Evolutionary conservation across 1,139 yeast genomes (phyloP), one percentile per base, ranked within the genome.

Genomic region (Keqinozyma sinolaborantium): DNA sequence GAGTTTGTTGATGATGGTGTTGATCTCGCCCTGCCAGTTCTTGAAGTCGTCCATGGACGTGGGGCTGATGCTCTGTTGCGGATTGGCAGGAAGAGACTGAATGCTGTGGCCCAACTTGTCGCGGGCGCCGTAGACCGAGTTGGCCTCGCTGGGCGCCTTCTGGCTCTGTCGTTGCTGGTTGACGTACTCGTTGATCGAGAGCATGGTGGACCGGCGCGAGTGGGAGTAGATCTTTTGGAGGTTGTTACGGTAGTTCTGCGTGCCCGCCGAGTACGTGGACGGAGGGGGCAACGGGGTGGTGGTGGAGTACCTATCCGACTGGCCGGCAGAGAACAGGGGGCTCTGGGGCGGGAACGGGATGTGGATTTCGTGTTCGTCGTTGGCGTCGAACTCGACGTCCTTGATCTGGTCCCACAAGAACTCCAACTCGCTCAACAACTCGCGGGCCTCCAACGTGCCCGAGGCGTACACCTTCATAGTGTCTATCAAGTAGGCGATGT

Each of bases 331-430:
- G 33, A 64, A 53, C 58, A 56, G 60, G 1, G 70, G 72, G 1
- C 70, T 61, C 29, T 53, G 56, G n/a, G 60, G 45, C 4, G 69
- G 70, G 25, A 61, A 46, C 4, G 60, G 58, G 24, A 56, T 41
- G 30, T 47, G 46, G 5, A 49, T 47, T 26, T 45, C 41, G 30
- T 47, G 47, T 15, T 60, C 64, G 8, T 62, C 69, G 18, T 62
- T 67, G 16, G 59, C 53, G 13, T 44, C 37, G 36, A 53, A 56
- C 23, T 58, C 65, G 14, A 77, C 48, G 49, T 79, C 82, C 47
- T 77, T 79, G 33, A 83, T 77, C 50, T 81, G 88, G 48, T 79
- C 83, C 90, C 92, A 83, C 26, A 82, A 60, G 44, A 72, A 77
- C 47, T 82, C 87, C 45, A 83, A 64, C 45, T 83, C 92, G 28